Conservation (phyloP, 2,329 filamentous ascomycete genomes). For the Pestalotiopsis sp. region DNA sequence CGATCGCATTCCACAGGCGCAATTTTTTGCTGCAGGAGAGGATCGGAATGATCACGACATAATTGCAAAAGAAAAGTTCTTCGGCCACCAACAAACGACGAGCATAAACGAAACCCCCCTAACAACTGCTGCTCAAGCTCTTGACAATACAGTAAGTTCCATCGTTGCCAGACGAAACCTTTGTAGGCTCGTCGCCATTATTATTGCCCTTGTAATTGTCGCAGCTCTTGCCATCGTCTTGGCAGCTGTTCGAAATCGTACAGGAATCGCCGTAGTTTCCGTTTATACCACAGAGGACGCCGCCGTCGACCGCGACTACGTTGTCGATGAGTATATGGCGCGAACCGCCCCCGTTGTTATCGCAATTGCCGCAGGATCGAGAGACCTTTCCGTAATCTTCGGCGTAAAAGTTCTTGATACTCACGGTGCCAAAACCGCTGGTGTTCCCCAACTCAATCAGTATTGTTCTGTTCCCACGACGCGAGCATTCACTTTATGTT, state of each 20-base stretch:
- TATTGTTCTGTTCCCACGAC: background rate
- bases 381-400: conserved; percentile 50
- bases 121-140: conserved; percentile 20
- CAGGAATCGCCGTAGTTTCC: conserved; percentile 53
- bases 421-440: conserved; percentile 39
- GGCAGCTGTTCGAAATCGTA: conserved; percentile 42
- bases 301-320: conserved; percentile 42
- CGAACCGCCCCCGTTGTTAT: conserved; percentile 37
- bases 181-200: conserved; percentile 37
- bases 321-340: conserved; percentile 47
- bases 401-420: conserved; percentile 43
- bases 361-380: conserved; percentile 54
- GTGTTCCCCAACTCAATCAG: background rate
- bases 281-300: conserved; percentile 51
- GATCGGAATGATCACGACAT: background rate
- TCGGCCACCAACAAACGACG: background rate
- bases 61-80: background rate
- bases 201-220: conserved; percentile 39
- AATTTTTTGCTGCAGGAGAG: no score
- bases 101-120: background rate
- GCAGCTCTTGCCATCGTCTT: conserved; percentile 32
- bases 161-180: conserved; percentile 40
- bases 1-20: no score
- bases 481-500: background rate
- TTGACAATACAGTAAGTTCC: conserved; percentile 33